phyloP scores from a whole-genome alignment of 108 stramenopile genomes.

The Seminavis robusta region DNA sequence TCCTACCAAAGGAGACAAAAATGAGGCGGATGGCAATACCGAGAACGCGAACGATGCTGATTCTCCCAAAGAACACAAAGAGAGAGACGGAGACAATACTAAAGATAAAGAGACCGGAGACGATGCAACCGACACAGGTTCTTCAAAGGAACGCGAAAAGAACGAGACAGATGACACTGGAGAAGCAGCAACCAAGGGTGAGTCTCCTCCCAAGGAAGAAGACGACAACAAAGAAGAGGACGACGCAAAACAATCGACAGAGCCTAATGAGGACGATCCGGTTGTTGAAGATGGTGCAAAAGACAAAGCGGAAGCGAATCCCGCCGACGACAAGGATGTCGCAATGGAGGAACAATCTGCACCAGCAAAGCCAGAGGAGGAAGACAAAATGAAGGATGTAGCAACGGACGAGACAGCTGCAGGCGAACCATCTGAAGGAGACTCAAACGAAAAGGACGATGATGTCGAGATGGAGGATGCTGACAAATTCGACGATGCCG shows the following conservation, averaged over 20 bases:
- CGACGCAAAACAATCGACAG: neutral
- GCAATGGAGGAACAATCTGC: neutral
- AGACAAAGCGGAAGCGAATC: neutral
- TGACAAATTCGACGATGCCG: neutral
- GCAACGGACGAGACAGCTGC: neutral
- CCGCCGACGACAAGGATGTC: neutral
- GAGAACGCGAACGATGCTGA: no score
- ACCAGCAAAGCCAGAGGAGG: neutral
- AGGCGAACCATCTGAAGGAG: neutral
- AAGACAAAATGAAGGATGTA: neutral
- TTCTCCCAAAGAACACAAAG: neutral
- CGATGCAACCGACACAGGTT: neutral
- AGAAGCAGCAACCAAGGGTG: conserved; percentile 2
- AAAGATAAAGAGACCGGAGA: neutral
- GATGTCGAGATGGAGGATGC: neutral
- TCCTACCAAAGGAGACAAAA: no score
- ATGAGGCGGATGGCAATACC: no score
- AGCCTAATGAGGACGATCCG: neutral
- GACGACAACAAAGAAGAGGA: neutral
- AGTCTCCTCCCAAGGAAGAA: neutral
- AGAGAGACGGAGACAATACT: neutral
- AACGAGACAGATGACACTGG: neutral
- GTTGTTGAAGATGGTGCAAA: neutral
- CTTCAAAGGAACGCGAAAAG: neutral
- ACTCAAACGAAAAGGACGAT: neutral